Base-by-base conservation (phyloP, 345 rosid species). In the Barbarea vulgaris region DNA sequence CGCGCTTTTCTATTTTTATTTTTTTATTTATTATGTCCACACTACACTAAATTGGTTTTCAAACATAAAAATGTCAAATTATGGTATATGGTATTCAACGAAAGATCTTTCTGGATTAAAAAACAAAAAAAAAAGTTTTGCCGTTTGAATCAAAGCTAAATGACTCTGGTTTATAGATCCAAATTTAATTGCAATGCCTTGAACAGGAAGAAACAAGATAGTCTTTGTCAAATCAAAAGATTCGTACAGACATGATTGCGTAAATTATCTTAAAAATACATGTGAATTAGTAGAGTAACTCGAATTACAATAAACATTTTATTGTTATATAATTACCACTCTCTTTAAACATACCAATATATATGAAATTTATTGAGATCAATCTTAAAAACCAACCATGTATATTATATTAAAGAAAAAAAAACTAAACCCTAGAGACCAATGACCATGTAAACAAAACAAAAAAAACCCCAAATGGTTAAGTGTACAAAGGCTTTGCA, bases 1-100 rank as follows among this genome's bases (percentile, higher is more conserved):
- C 67, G 75, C 75, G 75, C n/a, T 62, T 61, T 51, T 50, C 36
- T 25, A 3, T 34, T 58, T 25, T 55, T 28, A 28, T 28, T 28
- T 41, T 41, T 14, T 41, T 41, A 3, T 4, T 39, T 3, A 39
- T 39, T 9, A 34, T 34, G 39, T 34, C 39, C 12, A 34, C 39
- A 9, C 39, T 34, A 34, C 39, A 9, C 36, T 34, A 34, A 42
- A 42, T 44, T n/a, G 11, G 9, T n/a, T 46, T n/a, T 46, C 50
- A 46, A n/a, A 46, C 50, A n/a, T 46, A n/a, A 46, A 46, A n/a
- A 15, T n/a, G 9, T 39, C 14, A 39, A 39, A 39, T 39, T 11
- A 37, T 37, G 14, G 42, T 36, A 2, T 11, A 11, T 34, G 39
- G 39, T 34, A 34, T 1, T 34, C 41, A 36, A 36, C 13, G 41